These are phyloP conservation scores for Aspergillus hortae DNA, from an alignment of 2,329 filamentous ascomycete genomes.

Conservation along the genomic window DNA sequence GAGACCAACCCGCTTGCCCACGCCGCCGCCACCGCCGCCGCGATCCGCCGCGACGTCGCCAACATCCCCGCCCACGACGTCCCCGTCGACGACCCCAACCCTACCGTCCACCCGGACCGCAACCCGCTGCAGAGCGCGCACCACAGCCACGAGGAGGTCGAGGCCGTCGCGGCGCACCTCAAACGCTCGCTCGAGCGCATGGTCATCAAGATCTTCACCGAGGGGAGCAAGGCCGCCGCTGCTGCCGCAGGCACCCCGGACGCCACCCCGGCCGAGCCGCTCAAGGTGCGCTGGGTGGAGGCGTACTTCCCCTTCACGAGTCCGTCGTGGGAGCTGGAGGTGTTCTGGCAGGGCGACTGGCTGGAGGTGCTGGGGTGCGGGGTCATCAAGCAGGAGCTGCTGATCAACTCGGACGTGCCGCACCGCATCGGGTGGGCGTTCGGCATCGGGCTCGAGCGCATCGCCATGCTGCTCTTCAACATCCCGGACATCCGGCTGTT, in stretches of 20 bases:
- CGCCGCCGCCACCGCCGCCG: constrained; percentile 47
- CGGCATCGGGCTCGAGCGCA: constrained; percentile 86
- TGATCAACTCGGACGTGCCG: constrained; percentile 71
- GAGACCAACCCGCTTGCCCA: constrained; percentile 27
- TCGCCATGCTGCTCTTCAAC: constrained; percentile 95
- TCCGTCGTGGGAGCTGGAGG: constrained; percentile 93
- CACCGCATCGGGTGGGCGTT: constrained; percentile 89
- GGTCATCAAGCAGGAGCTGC: constrained; percentile 77
- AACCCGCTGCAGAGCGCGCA: constrained; percentile 76
- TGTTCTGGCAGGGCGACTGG: constrained; percentile 93
- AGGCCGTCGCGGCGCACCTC: constrained; percentile 78
- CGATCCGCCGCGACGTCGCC: constrained; percentile 68
- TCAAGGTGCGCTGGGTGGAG: constrained; percentile 90
- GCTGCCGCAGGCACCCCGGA: constrained; percentile 50
- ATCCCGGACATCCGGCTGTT: constrained; percentile 96
- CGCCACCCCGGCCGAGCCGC: constrained; percentile 61
- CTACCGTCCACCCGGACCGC: constrained; percentile 68
- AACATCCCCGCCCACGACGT: constrained; percentile 70
- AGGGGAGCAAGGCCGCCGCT: constrained; percentile 65
- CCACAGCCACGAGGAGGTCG: constrained; percentile 72
- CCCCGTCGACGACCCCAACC: constrained; percentile 78
- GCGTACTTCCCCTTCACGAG: constrained; percentile 97
- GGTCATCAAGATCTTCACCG: constrained; percentile 82
- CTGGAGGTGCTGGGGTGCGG: constrained; percentile 94
- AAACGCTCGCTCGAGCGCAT: constrained; percentile 87